Evolutionary conservation across 1,139 yeast species (phyloP).

Genomic region (Saccharomyces pastorianus): DNA sequence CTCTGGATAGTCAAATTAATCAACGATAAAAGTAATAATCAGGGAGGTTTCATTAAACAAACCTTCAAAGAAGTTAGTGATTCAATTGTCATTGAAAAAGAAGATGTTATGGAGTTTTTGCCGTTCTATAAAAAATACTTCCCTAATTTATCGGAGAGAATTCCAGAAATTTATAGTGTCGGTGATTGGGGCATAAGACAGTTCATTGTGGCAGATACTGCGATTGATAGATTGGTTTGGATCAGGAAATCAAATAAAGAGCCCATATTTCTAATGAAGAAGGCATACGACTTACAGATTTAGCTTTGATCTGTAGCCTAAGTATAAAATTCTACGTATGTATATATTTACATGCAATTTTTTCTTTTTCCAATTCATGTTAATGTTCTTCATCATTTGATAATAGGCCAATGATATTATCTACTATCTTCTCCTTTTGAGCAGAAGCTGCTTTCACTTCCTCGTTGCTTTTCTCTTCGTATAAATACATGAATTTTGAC

Average conservation of each 20-base stretch:
- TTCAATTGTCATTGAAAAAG: constrained; percentile 37
- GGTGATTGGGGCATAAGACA: constrained; percentile 61
- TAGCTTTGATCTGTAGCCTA: neutral
- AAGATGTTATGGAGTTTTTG: constrained; percentile 49
- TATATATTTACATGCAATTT: neutral
- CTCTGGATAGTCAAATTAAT: constrained; percentile 56
- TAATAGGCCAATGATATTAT: neutral
- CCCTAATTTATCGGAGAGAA: constrained; percentile 43
- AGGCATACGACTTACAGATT: neutral
- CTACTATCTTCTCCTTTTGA: constrained; percentile 1
- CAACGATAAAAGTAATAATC: constrained; percentile 35
- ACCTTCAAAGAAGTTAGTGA: constrained; percentile 38
- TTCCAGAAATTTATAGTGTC: constrained; percentile 52
- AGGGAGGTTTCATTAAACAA: constrained; percentile 39
- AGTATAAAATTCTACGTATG: neutral
- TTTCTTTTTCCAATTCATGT: neutral
- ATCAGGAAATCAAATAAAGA: constrained; percentile 54
- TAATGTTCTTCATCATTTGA: neutral
- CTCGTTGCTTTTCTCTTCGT: constrained; percentile 6
- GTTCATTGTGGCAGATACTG: constrained; percentile 51
- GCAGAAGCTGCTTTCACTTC: constrained; percentile 5
- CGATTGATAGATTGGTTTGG: constrained; percentile 52
- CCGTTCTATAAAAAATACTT: constrained; percentile 49
- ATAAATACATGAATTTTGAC: constrained; percentile 17
- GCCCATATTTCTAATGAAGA: constrained; percentile 36